Conservation (phyloP, 2,329 filamentous ascomycete genomes). For the Chaetomium strumarium region DNA sequence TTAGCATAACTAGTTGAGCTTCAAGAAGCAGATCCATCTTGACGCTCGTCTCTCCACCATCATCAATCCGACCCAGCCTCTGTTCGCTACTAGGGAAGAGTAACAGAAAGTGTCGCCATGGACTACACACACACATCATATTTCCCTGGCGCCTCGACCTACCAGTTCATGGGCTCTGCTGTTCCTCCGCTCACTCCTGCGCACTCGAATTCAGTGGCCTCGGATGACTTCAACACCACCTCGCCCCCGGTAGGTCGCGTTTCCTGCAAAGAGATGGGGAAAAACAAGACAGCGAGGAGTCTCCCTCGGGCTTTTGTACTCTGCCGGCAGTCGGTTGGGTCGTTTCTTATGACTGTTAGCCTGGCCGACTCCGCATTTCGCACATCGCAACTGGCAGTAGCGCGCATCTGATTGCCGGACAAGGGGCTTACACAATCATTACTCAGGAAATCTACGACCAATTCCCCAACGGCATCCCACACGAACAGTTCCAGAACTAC, state of each 20-base stretch:
- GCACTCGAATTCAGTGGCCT: slow-evolving; percentile 48
- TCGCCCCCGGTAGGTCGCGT: slow-evolving; percentile 47
- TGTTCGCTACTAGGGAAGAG: no score
- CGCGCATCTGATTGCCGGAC: slow-evolving; percentile 22
- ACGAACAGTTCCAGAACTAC: slow-evolving; percentile 47
- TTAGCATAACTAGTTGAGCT: no score
- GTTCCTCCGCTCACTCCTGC: slow-evolving; percentile 51
- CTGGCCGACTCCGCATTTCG: slow-evolving; percentile 20
- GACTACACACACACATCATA: slow-evolving; percentile 49
- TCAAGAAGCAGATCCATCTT: no score
- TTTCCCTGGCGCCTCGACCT: slow-evolving; percentile 43
- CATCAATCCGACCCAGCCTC: no score
- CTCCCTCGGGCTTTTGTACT: slow-evolving; percentile 9
- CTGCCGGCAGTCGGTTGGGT: slow-evolving; percentile 2
- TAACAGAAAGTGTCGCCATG: slow-evolving; percentile 32
- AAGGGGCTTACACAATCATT: slow-evolving; percentile 30
- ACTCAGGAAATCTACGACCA: slow-evolving; percentile 46
- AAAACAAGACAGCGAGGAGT: neutral
- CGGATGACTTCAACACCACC: slow-evolving; percentile 49
- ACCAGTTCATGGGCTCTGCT: slow-evolving; percentile 44
- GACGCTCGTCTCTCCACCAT: no score
- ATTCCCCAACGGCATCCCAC: slow-evolving; percentile 31
- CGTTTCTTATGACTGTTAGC: slow-evolving; percentile 1
- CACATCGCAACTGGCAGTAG: slow-evolving; percentile 24
- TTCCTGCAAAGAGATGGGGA: slow-evolving; percentile 13